A percentile compares a stretch with the other conserved stretches of the same genome.
These are phyloP conservation scores for Chenopodium suecicum DNA, from an alignment of 148 eudicot species.

Conservation along the genomic window DNA sequence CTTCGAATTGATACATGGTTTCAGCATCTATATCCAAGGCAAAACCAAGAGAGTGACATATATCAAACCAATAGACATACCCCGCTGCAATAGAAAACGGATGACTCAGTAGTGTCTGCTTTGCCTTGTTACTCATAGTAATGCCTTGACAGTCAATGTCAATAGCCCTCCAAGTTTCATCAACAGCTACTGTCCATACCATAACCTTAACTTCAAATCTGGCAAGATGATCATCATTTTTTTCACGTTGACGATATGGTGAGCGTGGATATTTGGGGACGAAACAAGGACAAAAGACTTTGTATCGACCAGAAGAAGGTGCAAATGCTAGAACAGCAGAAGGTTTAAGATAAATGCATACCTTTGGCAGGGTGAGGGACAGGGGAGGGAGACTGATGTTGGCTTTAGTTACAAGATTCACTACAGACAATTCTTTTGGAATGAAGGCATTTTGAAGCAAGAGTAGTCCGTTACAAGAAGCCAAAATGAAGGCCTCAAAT, in stretches of 20 bases:
- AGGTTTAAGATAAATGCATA: not conserved
- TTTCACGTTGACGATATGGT: not conserved
- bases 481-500: not conserved
- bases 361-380: slow-evolving; percentile 2
- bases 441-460: not conserved
- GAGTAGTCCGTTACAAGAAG: not conserved
- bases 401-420: too few species aligned
- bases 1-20: not conserved
- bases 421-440: not conserved
- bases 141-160: slow-evolving; percentile 5
- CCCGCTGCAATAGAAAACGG: not conserved
- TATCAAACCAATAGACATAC: not conserved
- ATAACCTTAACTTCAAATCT: not conserved
- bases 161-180: slow-evolving; percentile 2
- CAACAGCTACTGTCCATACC: slow-evolving; percentile 2
- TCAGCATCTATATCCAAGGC: slow-evolving; percentile 4
- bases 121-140: not conserved
- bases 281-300: not conserved
- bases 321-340: not conserved
- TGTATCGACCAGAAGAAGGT: not conserved
- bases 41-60: not conserved
- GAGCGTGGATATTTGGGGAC: not conserved
- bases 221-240: too few species aligned
- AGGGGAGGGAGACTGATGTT: slow-evolving; percentile 1
- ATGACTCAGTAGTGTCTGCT: not conserved